phyloP scores from a whole-genome alignment of 1,139 yeast genomes.

The Kluyveromyces sp. region DNA sequence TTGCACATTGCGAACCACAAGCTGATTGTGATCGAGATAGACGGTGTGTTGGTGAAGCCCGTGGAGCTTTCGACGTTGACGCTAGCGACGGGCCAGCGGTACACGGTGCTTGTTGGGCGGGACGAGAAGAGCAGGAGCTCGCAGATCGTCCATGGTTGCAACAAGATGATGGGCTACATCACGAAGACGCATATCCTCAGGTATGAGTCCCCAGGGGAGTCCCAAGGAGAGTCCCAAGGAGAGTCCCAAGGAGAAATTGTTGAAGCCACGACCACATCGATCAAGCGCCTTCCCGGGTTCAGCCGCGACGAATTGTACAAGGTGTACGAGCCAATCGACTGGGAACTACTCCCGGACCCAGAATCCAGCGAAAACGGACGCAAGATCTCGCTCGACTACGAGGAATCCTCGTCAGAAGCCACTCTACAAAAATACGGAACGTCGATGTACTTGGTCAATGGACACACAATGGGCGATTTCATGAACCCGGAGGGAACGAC shows the following conservation, averaged over 20 bases:
- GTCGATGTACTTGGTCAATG: constrained; percentile 21
- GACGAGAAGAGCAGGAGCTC: constrained; percentile 23
- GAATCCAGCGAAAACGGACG: background rate
- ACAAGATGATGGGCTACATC: constrained; percentile 28
- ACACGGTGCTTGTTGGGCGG: constrained; percentile 48
- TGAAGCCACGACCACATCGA: too few species aligned
- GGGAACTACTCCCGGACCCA: constrained; percentile 6
- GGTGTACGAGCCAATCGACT: constrained; percentile 14
- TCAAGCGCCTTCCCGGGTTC: constrained; percentile 13
- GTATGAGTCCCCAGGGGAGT: constrained; percentile 6
- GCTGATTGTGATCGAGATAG: constrained; percentile 55
- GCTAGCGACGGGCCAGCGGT: constrained; percentile 71
- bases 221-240: too few species aligned
- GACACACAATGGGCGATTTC: constrained; percentile 19
- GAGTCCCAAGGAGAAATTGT: too few species aligned
- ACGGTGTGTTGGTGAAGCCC: constrained; percentile 57
- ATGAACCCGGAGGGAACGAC: background rate
- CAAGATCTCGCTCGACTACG: constrained; percentile 16
- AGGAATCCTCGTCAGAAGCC: constrained; percentile 1
- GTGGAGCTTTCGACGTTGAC: constrained; percentile 47
- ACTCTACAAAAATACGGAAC: constrained; percentile 12
- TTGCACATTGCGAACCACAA: constrained; percentile 41
- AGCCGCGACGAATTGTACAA: constrained; percentile 16
- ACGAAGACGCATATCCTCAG: constrained; percentile 14
- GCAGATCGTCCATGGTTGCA: constrained; percentile 23